These are phyloP conservation scores for Podospora sp. DNA, from an alignment of 495 filamentous ascomycete genomes.

Conservation along the genomic window DNA sequence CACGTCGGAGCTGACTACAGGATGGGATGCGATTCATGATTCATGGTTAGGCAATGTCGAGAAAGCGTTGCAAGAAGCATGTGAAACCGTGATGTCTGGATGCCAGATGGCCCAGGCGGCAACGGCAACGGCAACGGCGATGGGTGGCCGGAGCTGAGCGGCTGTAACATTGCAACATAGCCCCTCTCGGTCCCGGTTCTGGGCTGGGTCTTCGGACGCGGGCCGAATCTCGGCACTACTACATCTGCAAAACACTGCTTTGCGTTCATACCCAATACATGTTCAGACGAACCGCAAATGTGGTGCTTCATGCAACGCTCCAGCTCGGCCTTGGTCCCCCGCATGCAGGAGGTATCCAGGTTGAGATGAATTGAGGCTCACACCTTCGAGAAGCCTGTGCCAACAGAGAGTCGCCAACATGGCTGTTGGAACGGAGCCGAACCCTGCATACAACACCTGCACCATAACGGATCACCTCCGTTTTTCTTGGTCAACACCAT, in stretches of 20 bases:
- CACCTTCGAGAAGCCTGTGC: neutral
- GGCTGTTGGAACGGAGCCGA: neutral
- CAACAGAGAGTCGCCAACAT: too few species aligned
- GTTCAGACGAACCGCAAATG: neutral
- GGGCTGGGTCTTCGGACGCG: neutral
- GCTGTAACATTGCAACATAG: neutral
- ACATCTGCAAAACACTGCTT: neutral
- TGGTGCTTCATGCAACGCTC: neutral
- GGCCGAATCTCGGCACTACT: slow-evolving; percentile 10
- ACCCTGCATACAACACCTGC: neutral
- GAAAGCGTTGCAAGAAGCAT: neutral
- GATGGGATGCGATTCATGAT: too few species aligned
- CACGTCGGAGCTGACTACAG: neutral
- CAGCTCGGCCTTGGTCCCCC: neutral
- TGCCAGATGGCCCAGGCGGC: neutral
- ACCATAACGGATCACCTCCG: neutral
- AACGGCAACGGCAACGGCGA: neutral
- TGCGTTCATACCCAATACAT: neutral
- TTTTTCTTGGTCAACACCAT: neutral
- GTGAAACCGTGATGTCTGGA: neutral
- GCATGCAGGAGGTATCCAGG: neutral
- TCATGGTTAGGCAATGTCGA: neutral
- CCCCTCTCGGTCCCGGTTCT: neutral
- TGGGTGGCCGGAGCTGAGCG: too few species aligned
- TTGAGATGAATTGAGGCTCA: slow-evolving; percentile 3